Evolutionary conservation across 2,329 filamentous ascomycete genomes (phyloP).

Genomic region (Lasiodiplodia sp.): DNA sequence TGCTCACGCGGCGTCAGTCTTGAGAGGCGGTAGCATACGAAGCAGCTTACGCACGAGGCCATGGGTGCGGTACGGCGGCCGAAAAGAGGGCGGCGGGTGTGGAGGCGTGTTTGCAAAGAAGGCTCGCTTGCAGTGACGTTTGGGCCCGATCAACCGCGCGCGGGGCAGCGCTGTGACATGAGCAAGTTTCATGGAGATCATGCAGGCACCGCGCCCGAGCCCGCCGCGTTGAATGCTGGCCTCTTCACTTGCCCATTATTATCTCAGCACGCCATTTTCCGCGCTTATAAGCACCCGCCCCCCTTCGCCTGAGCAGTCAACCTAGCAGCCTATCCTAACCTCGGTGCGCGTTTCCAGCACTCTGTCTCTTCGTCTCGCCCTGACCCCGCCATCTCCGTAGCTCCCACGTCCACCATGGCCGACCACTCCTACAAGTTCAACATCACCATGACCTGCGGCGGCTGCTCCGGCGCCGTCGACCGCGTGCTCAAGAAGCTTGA

Average conservation of each 20-base stretch:
- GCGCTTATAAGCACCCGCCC: neutral
- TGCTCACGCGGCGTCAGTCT: conserved; percentile 32
- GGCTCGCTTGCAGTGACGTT: conserved; percentile 21
- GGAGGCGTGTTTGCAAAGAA: conserved; percentile 25
- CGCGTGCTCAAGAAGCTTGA: conserved; percentile 91
- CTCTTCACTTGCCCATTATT: conserved; percentile 8
- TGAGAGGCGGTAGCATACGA: neutral
- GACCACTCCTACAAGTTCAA: conserved; percentile 95
- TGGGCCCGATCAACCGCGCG: conserved; percentile 13
- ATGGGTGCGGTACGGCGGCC: conserved; percentile 29
- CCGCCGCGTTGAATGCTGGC: conserved; percentile 19
- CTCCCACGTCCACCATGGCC: conserved; percentile 59
- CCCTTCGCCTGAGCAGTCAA: neutral
- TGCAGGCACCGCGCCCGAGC: conserved; percentile 19
- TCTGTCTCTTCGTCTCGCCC: neutral
- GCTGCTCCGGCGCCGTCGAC: conserved; percentile 91
- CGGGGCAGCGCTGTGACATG: conserved; percentile 33
- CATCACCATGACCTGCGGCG: conserved; percentile 88
- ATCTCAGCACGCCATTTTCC: conserved; percentile 22
- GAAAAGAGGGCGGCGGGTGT: conserved; percentile 6
- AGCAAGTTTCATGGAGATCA: conserved; percentile 43
- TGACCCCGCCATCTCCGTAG: neutral
- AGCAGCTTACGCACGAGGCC: conserved; percentile 35
- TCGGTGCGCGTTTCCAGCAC: neutral
- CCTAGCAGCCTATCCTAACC: neutral